These are phyloP conservation scores for Cladosporium halotolerans DNA, from an alignment of 2,329 filamentous ascomycete species.

Conservation along the genomic window DNA sequence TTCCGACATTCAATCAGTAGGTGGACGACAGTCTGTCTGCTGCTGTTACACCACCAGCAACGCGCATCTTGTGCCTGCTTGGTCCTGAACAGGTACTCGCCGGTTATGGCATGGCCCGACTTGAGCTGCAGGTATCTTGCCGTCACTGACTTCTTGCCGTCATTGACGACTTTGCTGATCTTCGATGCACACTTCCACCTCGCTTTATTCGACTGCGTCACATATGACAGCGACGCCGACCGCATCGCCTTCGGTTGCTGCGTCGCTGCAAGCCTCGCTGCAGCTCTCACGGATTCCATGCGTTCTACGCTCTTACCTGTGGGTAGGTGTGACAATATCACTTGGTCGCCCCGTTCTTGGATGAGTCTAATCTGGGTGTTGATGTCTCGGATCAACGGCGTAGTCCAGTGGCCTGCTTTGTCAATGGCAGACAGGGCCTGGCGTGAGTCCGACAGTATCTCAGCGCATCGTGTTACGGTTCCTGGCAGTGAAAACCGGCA, in stretches of 20 bases:
- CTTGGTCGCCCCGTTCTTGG: neutral
- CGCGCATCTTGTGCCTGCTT: neutral
- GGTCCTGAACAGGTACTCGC: neutral
- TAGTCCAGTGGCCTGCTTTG: neutral
- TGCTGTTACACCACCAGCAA: conserved; percentile 1
- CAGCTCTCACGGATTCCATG: neutral
- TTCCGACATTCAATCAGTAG: conserved; percentile 3
- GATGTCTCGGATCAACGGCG: neutral
- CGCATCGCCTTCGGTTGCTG: neutral
- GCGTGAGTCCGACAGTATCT: neutral
- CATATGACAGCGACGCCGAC: neutral
- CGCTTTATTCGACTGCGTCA: neutral
- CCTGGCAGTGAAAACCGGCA: neutral
- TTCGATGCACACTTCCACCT: neutral
- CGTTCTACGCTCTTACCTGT: neutral
- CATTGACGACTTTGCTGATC: neutral
- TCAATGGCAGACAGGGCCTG: neutral
- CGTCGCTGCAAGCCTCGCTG: neutral
- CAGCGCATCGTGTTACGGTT: neutral
- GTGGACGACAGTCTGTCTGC: conserved; percentile 1
- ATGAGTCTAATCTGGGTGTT: neutral
- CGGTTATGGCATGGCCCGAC: conserved; percentile 2
- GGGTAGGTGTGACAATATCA: neutral
- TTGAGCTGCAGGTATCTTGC: neutral
- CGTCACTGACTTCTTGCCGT: conserved; percentile 1